These are phyloP conservation scores for Pleurotus ostreatus DNA, from an alignment of 768 basidiomycete genomes.

Conservation along the genomic window DNA sequence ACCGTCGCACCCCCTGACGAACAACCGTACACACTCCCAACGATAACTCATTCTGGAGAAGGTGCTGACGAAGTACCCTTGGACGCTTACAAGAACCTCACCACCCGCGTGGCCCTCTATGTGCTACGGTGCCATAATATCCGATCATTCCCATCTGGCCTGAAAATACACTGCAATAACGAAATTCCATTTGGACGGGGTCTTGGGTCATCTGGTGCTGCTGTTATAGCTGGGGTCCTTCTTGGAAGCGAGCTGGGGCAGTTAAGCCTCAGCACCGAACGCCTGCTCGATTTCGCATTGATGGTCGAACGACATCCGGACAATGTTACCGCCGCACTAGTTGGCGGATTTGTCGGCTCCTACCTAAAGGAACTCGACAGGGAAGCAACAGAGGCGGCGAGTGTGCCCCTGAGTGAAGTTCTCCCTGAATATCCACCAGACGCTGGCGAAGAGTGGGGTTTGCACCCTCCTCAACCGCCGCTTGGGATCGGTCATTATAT, in stretches of 20 bases:
- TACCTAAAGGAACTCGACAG: slow-evolving; percentile 89
- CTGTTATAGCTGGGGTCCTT: slow-evolving; percentile 96
- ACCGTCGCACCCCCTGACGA: slow-evolving; percentile 24
- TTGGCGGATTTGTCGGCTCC: slow-evolving; percentile 96
- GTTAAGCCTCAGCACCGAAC: slow-evolving; percentile 60
- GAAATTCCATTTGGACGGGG: slow-evolving; percentile 98
- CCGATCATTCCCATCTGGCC: slow-evolving; percentile 67
- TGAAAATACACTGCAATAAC: slow-evolving; percentile 79
- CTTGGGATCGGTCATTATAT: slow-evolving; percentile 92
- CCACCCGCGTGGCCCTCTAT: slow-evolving; percentile 95
- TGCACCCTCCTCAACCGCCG: slow-evolving; percentile 84
- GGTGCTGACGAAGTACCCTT: slow-evolving; percentile 90
- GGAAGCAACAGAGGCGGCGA: slow-evolving; percentile 76
- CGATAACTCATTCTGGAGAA: slow-evolving; percentile 79
- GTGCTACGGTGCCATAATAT: slow-evolving; percentile 88
- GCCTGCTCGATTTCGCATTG: slow-evolving; percentile 91
- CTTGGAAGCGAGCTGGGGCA: slow-evolving; percentile 81
- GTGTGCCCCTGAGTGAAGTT: slow-evolving; percentile 93
- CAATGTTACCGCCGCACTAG: slow-evolving; percentile 95
- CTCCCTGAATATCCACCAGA: slow-evolving; percentile 94
- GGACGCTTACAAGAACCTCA: slow-evolving; percentile 94
- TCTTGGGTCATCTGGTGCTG: slow-evolving; percentile 95
- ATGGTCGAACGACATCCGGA: slow-evolving; percentile 99
- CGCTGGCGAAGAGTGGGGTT: slow-evolving; percentile 89
- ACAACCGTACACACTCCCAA: slow-evolving; percentile 42